Percentiles rank a stretch among this genome's conserved stretches.
These are phyloP conservation scores for Testicularia cyperi DNA, from an alignment of 1,284 basidiomycete species.

Conservation along the genomic window DNA sequence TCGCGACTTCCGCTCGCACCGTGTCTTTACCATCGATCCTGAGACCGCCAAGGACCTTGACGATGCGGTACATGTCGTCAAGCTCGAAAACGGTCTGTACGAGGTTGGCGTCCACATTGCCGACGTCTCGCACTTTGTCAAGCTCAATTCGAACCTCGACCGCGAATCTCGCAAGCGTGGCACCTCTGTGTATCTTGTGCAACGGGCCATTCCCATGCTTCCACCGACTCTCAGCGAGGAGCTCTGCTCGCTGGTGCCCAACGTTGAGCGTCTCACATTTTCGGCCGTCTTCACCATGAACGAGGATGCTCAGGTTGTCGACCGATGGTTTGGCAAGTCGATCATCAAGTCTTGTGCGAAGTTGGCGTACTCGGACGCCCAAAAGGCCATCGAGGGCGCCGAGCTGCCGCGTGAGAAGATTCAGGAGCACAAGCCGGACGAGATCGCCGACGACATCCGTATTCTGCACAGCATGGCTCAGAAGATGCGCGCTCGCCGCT, in stretches of 20 bases:
- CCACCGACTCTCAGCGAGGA: conserved; percentile 87
- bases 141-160: conserved; percentile 91
- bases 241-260: conserved; percentile 85
- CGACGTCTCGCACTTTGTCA: conserved; percentile 91
- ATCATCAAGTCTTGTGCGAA: conserved; percentile 88
- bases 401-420: conserved; percentile 61
- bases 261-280: conserved; percentile 84
- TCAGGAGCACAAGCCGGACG: conserved; percentile 64
- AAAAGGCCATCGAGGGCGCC: conserved; percentile 77
- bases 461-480: conserved; percentile 68
- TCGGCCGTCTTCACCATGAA: conserved; percentile 73
- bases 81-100: conserved; percentile 84
- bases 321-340: conserved; percentile 89
- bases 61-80: conserved; percentile 85
- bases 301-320: conserved; percentile 75
- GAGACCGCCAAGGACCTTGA: conserved; percentile 86
- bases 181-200: conserved; percentile 93
- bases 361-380: conserved; percentile 79
- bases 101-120: conserved; percentile 92
- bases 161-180: conserved; percentile 96
- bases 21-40: conserved; percentile 93
- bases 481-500: conserved; percentile 73
- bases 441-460: conserved; percentile 75
- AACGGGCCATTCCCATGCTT: conserved; percentile 93
- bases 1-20: conserved; percentile 79